Base-by-base conservation (phyloP, 192 early-diverging fungal genomes). In the Podila minutissima region DNA sequence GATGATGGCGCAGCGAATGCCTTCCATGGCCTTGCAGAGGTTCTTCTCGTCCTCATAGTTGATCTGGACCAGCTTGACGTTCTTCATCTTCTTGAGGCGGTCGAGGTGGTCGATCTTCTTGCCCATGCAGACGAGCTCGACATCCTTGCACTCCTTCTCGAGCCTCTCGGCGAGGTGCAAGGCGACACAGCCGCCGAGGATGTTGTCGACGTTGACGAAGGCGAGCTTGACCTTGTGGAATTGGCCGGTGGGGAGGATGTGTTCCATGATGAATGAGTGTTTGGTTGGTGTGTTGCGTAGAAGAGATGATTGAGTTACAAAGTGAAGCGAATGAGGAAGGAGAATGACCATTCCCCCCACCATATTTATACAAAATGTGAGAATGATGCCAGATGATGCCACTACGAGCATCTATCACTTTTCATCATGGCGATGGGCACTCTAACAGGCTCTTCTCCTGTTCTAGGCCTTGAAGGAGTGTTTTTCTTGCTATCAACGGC, bases 31-130 rank as follows among this genome's bases (percentile, higher is more conserved):
- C 62, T 64, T 69, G 11, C 69, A 53, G 28, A 75, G 60, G 41
- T 7, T 24, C 19, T 59, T 57, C 17, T 57, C 48, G 22, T 64
- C 51, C 10, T 75, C 62, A 37, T 75, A 75, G 31, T 75, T 62
- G 32, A 69, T 60, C 62, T 69, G 24, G 3, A 50, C 20, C 37
- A 75, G 51, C n/a, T 50, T 48, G 59, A 75, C 74, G 31, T 75
- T 75, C 67, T 69, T 75, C 61, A 58, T 48, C 29, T 65, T 69
- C 41, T 60, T 64, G 41, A 75, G 74, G 22, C 46, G 62, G 15
- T 75, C 74, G 48, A 75, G 67, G 31, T 64, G 37, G 12, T 67
- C 65, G 24, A 51, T 64, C 46, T 59, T 75, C 67, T 62, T 62
- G 67, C 61, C 61, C 59, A 75, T 22, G 24, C 62, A 63, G 41